Evolutionary conservation across 805 yeast genomes (phyloP).

Genomic region (Cephaloascus fragrans): DNA sequence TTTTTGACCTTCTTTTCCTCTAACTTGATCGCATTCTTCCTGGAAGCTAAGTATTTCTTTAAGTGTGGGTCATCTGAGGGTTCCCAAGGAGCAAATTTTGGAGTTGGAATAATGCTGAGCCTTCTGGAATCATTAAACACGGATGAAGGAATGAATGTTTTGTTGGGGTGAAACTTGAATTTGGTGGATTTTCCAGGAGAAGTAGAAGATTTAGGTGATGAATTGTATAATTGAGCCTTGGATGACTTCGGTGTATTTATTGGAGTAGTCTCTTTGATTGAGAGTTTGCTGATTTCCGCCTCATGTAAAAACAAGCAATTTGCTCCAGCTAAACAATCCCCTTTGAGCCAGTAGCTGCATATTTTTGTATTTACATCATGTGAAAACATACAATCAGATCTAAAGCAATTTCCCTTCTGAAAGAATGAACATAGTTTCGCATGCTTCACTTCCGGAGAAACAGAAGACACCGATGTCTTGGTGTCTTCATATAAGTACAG

Average conservation of each 20-base stretch:
- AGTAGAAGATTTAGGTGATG: neutral
- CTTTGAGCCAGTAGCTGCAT: slow-evolving; percentile 37
- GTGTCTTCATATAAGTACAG: neutral
- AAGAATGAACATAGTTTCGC: slow-evolving; percentile 29
- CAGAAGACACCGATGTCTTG: neutral
- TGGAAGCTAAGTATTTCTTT: slow-evolving; percentile 6
- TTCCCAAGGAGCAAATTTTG: slow-evolving; percentile 13
- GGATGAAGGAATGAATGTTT: neutral
- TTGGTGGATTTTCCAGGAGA: slow-evolving; percentile 2
- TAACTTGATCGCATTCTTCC: slow-evolving; percentile 8
- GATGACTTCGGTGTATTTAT: neutral
- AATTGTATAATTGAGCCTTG: neutral
- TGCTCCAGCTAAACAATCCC: slow-evolving; percentile 31
- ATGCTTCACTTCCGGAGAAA: slow-evolving; percentile 4
- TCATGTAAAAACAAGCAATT: slow-evolving; percentile 29
- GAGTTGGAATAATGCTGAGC: slow-evolving; percentile 2
- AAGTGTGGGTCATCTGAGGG: slow-evolving; percentile 1
- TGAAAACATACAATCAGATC: slow-evolving; percentile 34
- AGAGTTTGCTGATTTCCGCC: neutral
- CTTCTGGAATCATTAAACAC: neutral
- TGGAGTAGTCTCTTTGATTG: neutral
- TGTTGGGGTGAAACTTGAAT: neutral
- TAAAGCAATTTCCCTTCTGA: slow-evolving; percentile 27
- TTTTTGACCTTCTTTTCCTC: slow-evolving; percentile 13
- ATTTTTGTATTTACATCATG: slow-evolving; percentile 32